A percentile compares a stretch with the other conserved stretches of the same genome.
Conservation (phyloP, 1,284 basidiomycete species). For the Fomitopsis betulina region DNA sequence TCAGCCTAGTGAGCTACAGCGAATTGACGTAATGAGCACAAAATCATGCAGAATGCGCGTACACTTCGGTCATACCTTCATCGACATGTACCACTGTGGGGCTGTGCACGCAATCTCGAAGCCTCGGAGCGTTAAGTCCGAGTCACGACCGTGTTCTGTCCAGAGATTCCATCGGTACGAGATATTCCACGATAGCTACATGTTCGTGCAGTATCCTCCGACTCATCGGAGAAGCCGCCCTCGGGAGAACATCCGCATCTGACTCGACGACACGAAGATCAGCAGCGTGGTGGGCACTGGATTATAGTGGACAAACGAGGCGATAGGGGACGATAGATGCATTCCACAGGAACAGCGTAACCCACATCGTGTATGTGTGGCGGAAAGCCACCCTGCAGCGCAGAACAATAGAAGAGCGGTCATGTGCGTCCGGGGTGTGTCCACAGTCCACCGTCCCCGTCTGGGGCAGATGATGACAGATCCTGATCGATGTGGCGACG, state of each 20-base stretch:
- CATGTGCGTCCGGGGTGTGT: neutral
- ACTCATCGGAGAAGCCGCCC: neutral
- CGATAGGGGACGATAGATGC: neutral
- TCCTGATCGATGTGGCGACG: neutral
- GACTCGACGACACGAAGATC: neutral
- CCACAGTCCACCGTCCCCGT: neutral
- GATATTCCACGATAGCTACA: neutral
- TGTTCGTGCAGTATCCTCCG: neutral
- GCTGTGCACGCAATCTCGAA: neutral
- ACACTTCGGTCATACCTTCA: neutral
- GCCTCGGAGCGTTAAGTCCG: neutral
- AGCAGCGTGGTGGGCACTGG: neutral
- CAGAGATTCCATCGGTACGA: neutral
- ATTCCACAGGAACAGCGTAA: neutral
- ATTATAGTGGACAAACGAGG: neutral
- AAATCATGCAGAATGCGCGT: neutral
- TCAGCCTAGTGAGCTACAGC: neutral
- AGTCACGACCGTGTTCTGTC: neutral
- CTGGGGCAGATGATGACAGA: neutral
- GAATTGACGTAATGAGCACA: neutral
- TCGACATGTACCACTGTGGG: neutral
- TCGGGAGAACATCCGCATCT: neutral
- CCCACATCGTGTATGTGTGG: neutral
- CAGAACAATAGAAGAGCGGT: neutral
- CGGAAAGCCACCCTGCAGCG: neutral